A percentile compares a stretch with the other conserved stretches of the same genome.
phyloP scores from a whole-genome alignment of 768 basidiomycete genomes.

The Trametopsis cervina region DNA sequence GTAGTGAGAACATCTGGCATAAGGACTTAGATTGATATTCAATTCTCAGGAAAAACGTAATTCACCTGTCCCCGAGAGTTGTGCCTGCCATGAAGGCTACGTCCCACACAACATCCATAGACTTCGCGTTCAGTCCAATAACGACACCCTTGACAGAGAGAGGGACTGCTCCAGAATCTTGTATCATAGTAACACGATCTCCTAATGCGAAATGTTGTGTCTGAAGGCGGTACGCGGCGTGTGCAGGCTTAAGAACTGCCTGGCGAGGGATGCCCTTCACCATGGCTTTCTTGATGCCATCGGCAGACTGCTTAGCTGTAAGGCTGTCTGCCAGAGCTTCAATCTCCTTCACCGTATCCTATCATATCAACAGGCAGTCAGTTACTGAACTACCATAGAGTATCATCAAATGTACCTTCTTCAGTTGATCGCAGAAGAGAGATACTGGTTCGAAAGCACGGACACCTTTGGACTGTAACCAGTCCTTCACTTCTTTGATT shows the following conservation, averaged over 20 bases:
- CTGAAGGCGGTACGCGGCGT: conserved; percentile 84
- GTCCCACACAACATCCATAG: conserved; percentile 96
- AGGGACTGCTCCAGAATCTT: conserved; percentile 90
- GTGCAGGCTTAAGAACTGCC: conserved; percentile 88
- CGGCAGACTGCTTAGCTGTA: conserved; percentile 48
- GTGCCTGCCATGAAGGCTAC: conserved; percentile 90
- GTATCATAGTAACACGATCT: conserved; percentile 93
- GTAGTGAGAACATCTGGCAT: conserved; percentile 76
- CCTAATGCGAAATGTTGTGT: conserved; percentile 84
- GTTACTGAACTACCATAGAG: conserved; percentile 3
- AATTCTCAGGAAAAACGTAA: conserved; percentile 2
- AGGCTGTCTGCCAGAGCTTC: conserved; percentile 70
- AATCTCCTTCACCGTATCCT: conserved; percentile 77
- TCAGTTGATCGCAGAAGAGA: conserved; percentile 84
- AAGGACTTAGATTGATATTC: no score
- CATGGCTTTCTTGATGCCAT: conserved; percentile 82
- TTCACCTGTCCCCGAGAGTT: conserved; percentile 77
- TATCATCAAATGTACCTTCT: conserved; percentile 48
- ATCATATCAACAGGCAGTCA: not conserved
- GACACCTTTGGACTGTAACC: conserved; percentile 85
- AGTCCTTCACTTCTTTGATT: conserved; percentile 71
- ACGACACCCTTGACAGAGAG: conserved; percentile 91
- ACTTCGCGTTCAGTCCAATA: conserved; percentile 76
- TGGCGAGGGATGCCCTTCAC: conserved; percentile 91
- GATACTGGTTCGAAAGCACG: conserved; percentile 90